Evolutionary conservation across 805 yeast species (phyloP).

Genomic region (Pichia heedii): DNA sequence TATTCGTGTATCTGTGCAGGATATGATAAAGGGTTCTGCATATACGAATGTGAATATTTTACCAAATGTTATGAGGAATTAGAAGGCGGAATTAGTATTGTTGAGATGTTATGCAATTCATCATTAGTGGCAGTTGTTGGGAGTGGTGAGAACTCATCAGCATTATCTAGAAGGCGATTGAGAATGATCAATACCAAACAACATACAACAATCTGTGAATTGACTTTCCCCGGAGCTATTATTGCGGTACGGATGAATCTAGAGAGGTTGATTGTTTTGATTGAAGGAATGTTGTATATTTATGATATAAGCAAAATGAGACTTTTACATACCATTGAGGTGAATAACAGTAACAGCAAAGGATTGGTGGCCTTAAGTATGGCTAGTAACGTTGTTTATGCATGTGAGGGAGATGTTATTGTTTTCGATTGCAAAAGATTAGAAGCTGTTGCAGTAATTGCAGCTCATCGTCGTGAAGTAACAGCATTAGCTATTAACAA

Average conservation of each 20-base stretch:
- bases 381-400: constrained; percentile 38
- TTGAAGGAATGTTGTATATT: constrained; percentile 76
- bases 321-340: constrained; percentile 65
- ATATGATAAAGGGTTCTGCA: constrained; percentile 54
- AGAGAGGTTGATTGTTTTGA: constrained; percentile 69
- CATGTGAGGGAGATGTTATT: constrained; percentile 73
- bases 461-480: constrained; percentile 79
- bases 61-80: constrained; percentile 52
- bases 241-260: constrained; percentile 74
- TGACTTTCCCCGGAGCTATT: constrained; percentile 78
- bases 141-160: constrained; percentile 61
- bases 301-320: constrained; percentile 89
- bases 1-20: constrained; percentile 75
- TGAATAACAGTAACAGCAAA: constrained; percentile 40
- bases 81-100: constrained; percentile 55
- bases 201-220: constrained; percentile 67
- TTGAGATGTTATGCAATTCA: constrained; percentile 87
- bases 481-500: constrained; percentile 63
- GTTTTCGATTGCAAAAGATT: constrained; percentile 70
- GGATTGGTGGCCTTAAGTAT: constrained; percentile 61
- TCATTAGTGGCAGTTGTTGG: constrained; percentile 81
- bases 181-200: constrained; percentile 75
- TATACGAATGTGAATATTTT: constrained; percentile 85
- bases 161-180: constrained; percentile 69
- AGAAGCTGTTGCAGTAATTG: constrained; percentile 77